A percentile compares a stretch with the other conserved stretches of the same genome.
Conservation (phyloP, 768 basidiomycete genomes). For the Termitomyces sp. region DNA sequence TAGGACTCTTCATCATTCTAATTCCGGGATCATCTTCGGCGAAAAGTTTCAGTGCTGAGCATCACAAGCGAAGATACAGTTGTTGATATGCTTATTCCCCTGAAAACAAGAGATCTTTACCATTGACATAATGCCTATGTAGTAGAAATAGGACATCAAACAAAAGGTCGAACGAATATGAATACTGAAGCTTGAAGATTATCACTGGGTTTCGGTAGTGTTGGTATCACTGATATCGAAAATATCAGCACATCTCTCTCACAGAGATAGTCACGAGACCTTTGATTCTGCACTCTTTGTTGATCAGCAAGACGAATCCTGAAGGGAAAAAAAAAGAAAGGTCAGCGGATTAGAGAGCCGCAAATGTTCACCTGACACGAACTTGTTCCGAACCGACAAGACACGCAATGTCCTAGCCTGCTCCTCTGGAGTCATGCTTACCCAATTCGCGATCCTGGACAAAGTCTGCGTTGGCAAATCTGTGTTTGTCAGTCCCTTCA, state of each 20-base stretch:
- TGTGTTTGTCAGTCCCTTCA: neutral
- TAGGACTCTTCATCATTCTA: neutral
- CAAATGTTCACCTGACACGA: neutral
- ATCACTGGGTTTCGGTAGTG: conserved; percentile 8
- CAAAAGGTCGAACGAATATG: conserved; percentile 7
- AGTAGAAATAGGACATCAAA: neutral
- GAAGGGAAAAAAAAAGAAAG: neutral
- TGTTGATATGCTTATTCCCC: neutral
- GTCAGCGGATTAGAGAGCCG: neutral
- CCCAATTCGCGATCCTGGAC: conserved; percentile 65
- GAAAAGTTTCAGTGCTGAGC: neutral
- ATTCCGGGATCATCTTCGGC: neutral
- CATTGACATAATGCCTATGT: neutral
- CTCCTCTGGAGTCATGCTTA: conserved; percentile 50
- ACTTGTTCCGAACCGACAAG: conserved; percentile 49
- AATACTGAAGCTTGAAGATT: conserved; percentile 16
- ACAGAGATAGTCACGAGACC: neutral
- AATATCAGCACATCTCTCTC: neutral
- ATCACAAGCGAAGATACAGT: neutral
- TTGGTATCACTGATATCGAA: neutral
- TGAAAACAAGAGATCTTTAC: neutral
- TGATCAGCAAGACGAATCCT: neutral
- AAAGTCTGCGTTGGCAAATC: conserved; percentile 38
- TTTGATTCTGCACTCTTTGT: neutral
- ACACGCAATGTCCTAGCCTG: conserved; percentile 52